Evolutionary conservation across 78 protist genomes (phyloP).

Genomic region (Dictyostelium citrinum): DNA sequence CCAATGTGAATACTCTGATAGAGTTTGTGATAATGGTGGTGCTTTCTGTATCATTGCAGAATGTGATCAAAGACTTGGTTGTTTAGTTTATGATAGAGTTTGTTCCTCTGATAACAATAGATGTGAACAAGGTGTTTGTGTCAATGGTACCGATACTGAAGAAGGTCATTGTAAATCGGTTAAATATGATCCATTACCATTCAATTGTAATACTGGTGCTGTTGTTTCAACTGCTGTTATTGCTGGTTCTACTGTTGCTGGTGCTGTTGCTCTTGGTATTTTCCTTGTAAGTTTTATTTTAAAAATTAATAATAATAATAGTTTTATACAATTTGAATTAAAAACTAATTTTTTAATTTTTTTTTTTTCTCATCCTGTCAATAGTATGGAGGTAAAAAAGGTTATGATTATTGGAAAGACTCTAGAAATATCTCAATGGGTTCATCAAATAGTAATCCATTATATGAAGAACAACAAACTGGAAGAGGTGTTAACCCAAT

Average conservation of each 20-base stretch:
- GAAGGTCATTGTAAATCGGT: constrained; percentile 6
- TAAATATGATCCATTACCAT: constrained; percentile 7
- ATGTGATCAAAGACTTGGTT: constrained; percentile 40
- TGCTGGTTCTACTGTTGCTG: constrained; percentile 34
- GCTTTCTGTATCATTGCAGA: neutral
- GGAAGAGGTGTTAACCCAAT: constrained; percentile 15
- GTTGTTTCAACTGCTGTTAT: constrained; percentile 26
- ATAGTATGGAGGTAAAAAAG: constrained; percentile 42
- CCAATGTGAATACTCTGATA: neutral
- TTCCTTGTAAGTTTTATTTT: neutral
- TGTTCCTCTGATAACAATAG: constrained; percentile 17
- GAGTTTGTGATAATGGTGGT: constrained; percentile 10
- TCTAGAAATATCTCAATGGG: neutral
- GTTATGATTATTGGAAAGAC: constrained; percentile 58
- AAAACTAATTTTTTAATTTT: neutral
- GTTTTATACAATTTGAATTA: too few species aligned
- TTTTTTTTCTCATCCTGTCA: too few species aligned
- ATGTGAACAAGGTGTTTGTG: constrained; percentile 28
- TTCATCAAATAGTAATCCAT: constrained; percentile 18
- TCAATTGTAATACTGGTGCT: constrained; percentile 9
- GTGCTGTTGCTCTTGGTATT: constrained; percentile 28
- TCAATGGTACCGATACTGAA: neutral
- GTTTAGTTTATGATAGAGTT: neutral
- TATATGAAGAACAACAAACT: constrained; percentile 15
- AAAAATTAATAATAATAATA: neutral